Base-by-base conservation (phyloP, 2,329 filamentous ascomycete species). In the Nothophoma quercina region DNA sequence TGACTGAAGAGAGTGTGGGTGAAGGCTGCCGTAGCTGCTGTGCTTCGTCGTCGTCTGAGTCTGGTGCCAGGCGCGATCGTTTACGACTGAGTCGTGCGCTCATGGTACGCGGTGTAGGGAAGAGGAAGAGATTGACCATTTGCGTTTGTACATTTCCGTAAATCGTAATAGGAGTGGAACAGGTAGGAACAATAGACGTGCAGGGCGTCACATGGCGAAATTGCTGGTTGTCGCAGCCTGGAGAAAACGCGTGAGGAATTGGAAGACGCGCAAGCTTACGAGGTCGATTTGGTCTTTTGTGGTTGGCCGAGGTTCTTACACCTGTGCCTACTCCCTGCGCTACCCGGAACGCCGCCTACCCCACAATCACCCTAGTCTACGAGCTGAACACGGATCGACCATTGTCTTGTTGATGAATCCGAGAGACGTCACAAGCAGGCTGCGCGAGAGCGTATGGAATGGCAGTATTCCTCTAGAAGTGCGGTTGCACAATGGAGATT, bases 401-500 rank as follows among this genome's bases (percentile, higher is more conserved):
- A 41, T 39, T 9, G 40, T n/a, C n/a, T 36, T 28, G 15, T 38
- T 48, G 30, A 65, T 63, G 65, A 59, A 43, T 59, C 58, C 65
- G 13, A 65, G 63, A 61, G 70, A 75, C 60, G 67, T 77, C 48
- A 57, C 68, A 23, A 66, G 67, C 55, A 65, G 60, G 44, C 68
- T 82, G 41, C 80, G 81, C 54, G 70, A 78, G 64, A 77, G 75
- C 57, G 75, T 87, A 59, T 88, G 85, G 85, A 74, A 79, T 51
- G 85, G 84, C 33, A 80, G 78, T 25, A 75, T 88, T 36, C 83
- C 85, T 19, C 73, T 88, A 23, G 81, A 86, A 64, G 86, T 88
- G 52, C 74, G 77, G 4, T 77, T 88, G 30, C 78, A 84, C 39
- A 79, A 82, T 47, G 78, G 79, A 32, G 85, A 88, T 68, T 87